These are phyloP conservation scores for Neonectria sp. DNA, from an alignment of 2,329 filamentous ascomycete species.

Conservation along the genomic window DNA sequence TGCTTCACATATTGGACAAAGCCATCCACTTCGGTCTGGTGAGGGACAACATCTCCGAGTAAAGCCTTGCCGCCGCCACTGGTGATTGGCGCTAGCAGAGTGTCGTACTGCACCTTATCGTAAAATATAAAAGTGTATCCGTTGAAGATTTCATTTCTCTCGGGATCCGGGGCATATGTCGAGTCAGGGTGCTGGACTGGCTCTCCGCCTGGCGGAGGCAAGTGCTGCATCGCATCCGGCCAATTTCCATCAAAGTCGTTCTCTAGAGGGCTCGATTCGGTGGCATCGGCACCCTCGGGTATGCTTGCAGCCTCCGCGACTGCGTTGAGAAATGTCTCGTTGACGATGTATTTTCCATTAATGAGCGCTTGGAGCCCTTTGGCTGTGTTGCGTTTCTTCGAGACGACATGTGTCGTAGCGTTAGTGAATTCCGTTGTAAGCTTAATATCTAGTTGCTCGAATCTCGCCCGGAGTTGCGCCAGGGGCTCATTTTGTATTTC, in stretches of 20 bases:
- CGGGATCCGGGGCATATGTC: slow-evolving; percentile 79
- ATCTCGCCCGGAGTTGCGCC: slow-evolving; percentile 70
- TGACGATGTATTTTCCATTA: slow-evolving; percentile 84
- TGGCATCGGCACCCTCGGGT: slow-evolving; percentile 61
- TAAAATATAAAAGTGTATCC: slow-evolving; percentile 93
- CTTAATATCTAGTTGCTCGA: slow-evolving; percentile 93
- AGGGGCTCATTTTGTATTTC: slow-evolving; percentile 79
- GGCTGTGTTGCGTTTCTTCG: slow-evolving; percentile 90
- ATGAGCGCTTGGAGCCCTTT: slow-evolving; percentile 90
- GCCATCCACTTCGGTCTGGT: slow-evolving; percentile 79
- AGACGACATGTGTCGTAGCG: slow-evolving; percentile 88
- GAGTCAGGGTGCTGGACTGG: slow-evolving; percentile 76
- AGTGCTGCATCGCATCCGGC: slow-evolving; percentile 80
- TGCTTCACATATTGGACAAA: slow-evolving; percentile 84
- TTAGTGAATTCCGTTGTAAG: slow-evolving; percentile 79
- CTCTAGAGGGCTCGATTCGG: slow-evolving; percentile 75
- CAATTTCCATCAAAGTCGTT: slow-evolving; percentile 84
- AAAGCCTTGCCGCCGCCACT: slow-evolving; percentile 88
- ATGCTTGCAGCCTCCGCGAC: slow-evolving; percentile 73
- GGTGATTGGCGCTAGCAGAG: slow-evolving; percentile 80
- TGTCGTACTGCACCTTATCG: slow-evolving; percentile 81
- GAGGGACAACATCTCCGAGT: slow-evolving; percentile 72
- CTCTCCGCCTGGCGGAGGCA: slow-evolving; percentile 84
- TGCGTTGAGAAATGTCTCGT: slow-evolving; percentile 80
- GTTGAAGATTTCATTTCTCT: slow-evolving; percentile 81